These are phyloP conservation scores for Ganoderma boninense DNA, from an alignment of 1,284 basidiomycete genomes.

Conservation along the genomic window DNA sequence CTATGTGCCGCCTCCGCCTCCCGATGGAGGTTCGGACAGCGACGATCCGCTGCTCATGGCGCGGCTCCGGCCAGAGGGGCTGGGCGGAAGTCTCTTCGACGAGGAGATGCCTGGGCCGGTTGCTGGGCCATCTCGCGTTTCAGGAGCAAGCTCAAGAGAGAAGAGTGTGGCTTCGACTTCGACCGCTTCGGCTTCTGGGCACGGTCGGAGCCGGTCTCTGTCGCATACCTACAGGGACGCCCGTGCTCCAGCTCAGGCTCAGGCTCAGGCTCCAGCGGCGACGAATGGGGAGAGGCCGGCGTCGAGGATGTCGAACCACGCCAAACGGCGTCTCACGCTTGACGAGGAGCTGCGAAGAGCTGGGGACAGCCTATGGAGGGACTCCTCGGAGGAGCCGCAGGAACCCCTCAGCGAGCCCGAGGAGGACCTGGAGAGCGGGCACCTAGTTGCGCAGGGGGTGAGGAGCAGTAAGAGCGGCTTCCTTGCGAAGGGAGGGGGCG, in stretches of 20 bases:
- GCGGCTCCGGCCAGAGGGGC: background rate
- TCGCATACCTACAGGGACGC: constrained; percentile 5
- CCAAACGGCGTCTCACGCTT: constrained; percentile 57
- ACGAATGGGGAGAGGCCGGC: background rate
- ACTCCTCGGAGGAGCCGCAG: constrained; percentile 28
- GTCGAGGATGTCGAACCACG: constrained; percentile 33
- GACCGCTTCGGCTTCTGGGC: constrained; percentile 6
- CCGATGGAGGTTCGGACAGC: constrained; percentile 24
- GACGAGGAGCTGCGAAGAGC: constrained; percentile 70
- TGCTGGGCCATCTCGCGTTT: constrained; percentile 12
- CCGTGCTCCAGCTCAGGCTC: background rate
- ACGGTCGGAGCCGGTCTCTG: constrained; percentile 22
- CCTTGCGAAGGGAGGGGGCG: constrained; percentile 76
- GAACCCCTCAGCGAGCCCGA: constrained; percentile 41
- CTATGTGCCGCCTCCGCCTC: background rate
- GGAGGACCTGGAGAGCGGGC: constrained; percentile 50
- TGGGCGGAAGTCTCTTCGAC: constrained; percentile 5
- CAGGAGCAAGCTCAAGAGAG: constrained; percentile 4
- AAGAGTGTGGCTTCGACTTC: background rate
- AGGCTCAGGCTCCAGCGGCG: constrained; percentile 8
- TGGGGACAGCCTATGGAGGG: constrained; percentile 43
- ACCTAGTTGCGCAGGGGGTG: constrained; percentile 61
- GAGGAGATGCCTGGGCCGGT: constrained; percentile 6
- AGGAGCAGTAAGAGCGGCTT: constrained; percentile 64
- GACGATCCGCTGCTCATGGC: constrained; percentile 35